phyloP scores from a whole-genome alignment of 805 yeast species.

The Candida ulmi region DNA sequence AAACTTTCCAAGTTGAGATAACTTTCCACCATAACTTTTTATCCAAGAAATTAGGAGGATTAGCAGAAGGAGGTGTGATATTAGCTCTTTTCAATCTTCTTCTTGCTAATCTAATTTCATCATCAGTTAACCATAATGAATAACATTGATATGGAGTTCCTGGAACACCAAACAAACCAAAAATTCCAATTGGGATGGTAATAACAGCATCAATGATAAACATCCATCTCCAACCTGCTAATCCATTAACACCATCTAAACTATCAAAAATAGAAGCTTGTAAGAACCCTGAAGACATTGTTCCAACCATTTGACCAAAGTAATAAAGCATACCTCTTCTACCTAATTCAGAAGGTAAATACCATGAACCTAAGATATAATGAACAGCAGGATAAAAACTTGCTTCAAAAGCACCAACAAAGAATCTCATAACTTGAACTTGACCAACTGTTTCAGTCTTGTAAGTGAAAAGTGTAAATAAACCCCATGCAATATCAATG shows the following conservation, averaged over 20 bases:
- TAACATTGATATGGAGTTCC: conserved; percentile 59
- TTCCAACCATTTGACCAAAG: conserved; percentile 42
- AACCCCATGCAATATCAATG: conserved; percentile 62
- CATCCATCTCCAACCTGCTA: conserved; percentile 61
- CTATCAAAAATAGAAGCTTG: conserved; percentile 40
- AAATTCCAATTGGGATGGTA: conserved; percentile 49
- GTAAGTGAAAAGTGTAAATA: conserved; percentile 53
- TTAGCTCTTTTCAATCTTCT: conserved; percentile 9
- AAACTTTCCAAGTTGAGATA: conserved; percentile 50
- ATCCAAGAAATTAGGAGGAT: conserved; percentile 31
- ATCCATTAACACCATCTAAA: conserved; percentile 37
- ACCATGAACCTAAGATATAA: conserved; percentile 55
- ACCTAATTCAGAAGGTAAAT: conserved; percentile 50
- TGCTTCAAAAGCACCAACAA: conserved; percentile 64
- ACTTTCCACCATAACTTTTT: conserved; percentile 44
- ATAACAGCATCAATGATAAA: conserved; percentile 40
- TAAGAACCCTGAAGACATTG: conserved; percentile 49
- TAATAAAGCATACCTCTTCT: conserved; percentile 61
- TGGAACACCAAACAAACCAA: conserved; percentile 51
- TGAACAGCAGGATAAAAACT: conserved; percentile 58
- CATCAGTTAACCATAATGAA: conserved; percentile 46
- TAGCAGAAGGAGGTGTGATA: conserved; percentile 24
- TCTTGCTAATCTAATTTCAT: conserved; percentile 41
- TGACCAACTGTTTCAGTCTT: conserved; percentile 42
- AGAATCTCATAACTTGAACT: conserved; percentile 55